Base-by-base conservation (phyloP, 2,329 filamentous ascomycete species). In the Cladosporium sp. region DNA sequence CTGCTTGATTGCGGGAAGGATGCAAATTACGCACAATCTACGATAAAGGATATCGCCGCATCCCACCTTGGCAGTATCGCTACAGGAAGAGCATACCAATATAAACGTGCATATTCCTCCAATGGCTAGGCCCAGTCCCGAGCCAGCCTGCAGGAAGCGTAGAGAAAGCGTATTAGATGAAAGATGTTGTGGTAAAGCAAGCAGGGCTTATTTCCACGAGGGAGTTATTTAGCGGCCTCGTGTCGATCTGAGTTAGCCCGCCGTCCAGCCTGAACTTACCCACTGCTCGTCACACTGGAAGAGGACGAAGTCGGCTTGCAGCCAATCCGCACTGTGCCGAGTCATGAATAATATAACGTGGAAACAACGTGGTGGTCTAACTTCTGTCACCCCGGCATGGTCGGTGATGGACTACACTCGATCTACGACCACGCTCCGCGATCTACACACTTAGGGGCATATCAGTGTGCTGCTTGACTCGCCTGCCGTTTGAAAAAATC, bases 1-100 rank as follows among this genome's bases (percentile, higher is more conserved):
- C 37, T 21, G 40, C 40, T 44, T 44, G 40, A 6, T 53, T 10
- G 28, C 28, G 52, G 26, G 28, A 55, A 55, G 52, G 28, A 33
- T 55, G 52, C 52, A 55, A 55, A 55, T 55, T 55, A 18, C 16
- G 28, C n/a, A 21, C n/a, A 46, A 46, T 46, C n/a, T 46, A 46
- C 3, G n/a, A 46, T 12, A n/a, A n/a, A 21, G 40, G 40, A 21
- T 46, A 46, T 46, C n/a, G 40, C 40, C 40, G 40, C 40, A n/a
- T n/a, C 21, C 10, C 40, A 46, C n/a, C 40, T 21, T 46, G 8
- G n/a, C 40, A 10, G 40, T 10, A n/a, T 46, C 40, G n/a, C 40
- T 46, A 46, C n/a, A 46, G 40, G 10, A 23, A 8, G 40, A 46
- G 40, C n/a, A 21, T n/a, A 21, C 40, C 40, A 46, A 46, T 46